A percentile compares a stretch with the other conserved stretches of the same genome.
phyloP scores from a whole-genome alignment of 345 rosid species.

The Brassica rapa region DNA sequence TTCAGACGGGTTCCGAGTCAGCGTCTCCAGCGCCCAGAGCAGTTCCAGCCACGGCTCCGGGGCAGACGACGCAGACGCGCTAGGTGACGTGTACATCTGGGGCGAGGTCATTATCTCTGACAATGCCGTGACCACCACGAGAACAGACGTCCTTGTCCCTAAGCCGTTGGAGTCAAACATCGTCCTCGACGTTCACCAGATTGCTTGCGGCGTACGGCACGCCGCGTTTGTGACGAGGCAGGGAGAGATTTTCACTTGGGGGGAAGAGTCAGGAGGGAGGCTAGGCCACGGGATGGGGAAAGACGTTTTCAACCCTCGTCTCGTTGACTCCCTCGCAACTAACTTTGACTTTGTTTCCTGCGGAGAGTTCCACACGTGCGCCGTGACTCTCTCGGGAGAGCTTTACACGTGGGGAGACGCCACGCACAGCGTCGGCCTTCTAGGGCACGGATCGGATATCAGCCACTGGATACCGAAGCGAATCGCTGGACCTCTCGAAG shows the following conservation, averaged over 20 bases:
- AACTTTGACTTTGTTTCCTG: slow-evolving; percentile 80
- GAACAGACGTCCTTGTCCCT: slow-evolving; percentile 82
- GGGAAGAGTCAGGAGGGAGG: slow-evolving; percentile 95
- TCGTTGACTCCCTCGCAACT: slow-evolving; percentile 76
- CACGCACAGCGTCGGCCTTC: slow-evolving; percentile 85
- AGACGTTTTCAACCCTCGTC: slow-evolving; percentile 72
- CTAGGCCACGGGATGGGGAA: slow-evolving; percentile 91
- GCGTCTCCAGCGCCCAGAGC: no score
- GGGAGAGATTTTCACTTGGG: slow-evolving; percentile 96
- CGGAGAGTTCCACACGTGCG: slow-evolving; percentile 96
- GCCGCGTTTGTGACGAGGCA: slow-evolving; percentile 89
- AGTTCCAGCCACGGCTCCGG: no score
- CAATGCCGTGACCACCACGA: slow-evolving; percentile 39
- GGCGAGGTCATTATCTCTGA: no score
- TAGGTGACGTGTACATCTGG: no score
- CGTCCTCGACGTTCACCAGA: slow-evolving; percentile 86
- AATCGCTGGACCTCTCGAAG: no score
- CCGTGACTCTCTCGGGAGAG: slow-evolving; percentile 67
- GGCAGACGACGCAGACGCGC: no score
- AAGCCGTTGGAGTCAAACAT: slow-evolving; percentile 84
- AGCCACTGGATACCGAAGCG: no score
- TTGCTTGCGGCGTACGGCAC: slow-evolving; percentile 89
- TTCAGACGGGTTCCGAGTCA: no score
- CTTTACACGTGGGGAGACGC: slow-evolving; percentile 97
- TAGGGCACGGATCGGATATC: no score